Conservation (phyloP, 805 yeast species). For the Metschnikowia matae region DNA sequence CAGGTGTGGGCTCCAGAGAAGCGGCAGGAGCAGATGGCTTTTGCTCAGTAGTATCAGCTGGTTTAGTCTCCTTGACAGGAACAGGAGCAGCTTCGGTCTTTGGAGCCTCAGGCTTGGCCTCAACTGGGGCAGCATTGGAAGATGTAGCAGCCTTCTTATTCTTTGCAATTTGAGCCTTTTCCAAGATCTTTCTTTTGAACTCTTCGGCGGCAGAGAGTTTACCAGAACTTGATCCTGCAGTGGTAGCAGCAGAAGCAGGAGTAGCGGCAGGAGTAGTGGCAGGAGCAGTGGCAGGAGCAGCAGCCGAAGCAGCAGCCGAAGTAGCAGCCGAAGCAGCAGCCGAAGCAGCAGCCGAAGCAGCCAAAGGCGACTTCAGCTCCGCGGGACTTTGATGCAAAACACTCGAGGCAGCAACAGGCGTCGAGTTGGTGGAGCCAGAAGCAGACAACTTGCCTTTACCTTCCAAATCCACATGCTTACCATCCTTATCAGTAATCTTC, state of each 20-base stretch:
- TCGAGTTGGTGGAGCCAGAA: conserved; percentile 21
- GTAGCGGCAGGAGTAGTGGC: conserved; percentile 7
- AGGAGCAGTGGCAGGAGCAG: too few relatives aligned
- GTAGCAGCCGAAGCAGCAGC: background rate
- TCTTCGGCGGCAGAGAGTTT: conserved; percentile 30
- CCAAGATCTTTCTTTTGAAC: conserved; percentile 34
- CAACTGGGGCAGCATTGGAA: conserved; percentile 7
- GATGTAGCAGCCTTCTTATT: conserved; percentile 16
- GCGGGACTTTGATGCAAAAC: conserved; percentile 8
- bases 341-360: background rate
- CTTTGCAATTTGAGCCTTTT: conserved; percentile 22
- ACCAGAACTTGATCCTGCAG: conserved; percentile 12
- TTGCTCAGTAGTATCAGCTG: background rate
- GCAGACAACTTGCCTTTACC: conserved; percentile 33
- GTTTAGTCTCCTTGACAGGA: background rate
- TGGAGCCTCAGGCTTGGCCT: background rate
- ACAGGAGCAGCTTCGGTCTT: background rate
- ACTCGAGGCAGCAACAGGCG: conserved; percentile 34
- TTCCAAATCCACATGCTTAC: conserved; percentile 39
- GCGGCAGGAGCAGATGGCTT: background rate
- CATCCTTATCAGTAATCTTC: conserved; percentile 41
- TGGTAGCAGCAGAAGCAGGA: conserved; percentile 11
- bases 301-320: background rate
- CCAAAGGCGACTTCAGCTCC: conserved; percentile 1
- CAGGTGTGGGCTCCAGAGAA: background rate